Evolutionary conservation across 306 rosid genomes (phyloP).

Genomic region (Trifolium fragiferum): DNA sequence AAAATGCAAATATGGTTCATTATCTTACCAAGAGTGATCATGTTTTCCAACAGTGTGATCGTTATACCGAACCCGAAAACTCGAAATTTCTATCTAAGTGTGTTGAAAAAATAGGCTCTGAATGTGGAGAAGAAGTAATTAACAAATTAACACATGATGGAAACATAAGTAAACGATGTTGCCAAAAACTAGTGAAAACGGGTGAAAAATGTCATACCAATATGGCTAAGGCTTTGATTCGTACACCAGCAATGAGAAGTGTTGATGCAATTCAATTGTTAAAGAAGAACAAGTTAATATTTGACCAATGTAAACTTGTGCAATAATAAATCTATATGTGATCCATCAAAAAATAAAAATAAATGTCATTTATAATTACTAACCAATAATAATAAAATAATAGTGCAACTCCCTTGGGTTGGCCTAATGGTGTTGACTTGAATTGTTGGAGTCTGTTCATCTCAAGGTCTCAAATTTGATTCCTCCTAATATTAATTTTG

Average conservation of each 20-base stretch:
- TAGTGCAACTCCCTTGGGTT: too few relatives aligned
- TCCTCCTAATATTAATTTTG: too few relatives aligned
- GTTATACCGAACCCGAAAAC: background rate
- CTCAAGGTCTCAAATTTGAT: too few relatives aligned
- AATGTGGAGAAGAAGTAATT: background rate
- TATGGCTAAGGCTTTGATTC: conserved; percentile 33
- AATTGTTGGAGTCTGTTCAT: too few relatives aligned
- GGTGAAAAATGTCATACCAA: conserved; percentile 14
- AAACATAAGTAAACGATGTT: background rate
- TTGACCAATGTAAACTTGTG: too few relatives aligned
- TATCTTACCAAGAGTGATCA: background rate
- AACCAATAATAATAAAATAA: too few relatives aligned
- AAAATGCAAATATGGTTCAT: background rate
- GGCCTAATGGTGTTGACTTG: too few relatives aligned
- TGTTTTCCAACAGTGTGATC: conserved; percentile 22
- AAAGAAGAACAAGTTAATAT: background rate
- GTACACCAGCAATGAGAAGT: conserved; percentile 3
- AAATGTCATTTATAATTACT: too few relatives aligned
- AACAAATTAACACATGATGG: background rate
- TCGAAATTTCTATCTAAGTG: background rate
- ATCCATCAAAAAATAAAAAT: too few relatives aligned
- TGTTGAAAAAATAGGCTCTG: background rate
- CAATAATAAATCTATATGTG: too few relatives aligned
- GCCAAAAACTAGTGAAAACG: conserved; percentile 23
- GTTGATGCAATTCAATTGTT: background rate